Percentiles rank a stretch among this genome's conserved stretches.
Evolutionary conservation across 805 yeast species (phyloP).

Genomic region (Wickerhamomyces silvicola): DNA sequence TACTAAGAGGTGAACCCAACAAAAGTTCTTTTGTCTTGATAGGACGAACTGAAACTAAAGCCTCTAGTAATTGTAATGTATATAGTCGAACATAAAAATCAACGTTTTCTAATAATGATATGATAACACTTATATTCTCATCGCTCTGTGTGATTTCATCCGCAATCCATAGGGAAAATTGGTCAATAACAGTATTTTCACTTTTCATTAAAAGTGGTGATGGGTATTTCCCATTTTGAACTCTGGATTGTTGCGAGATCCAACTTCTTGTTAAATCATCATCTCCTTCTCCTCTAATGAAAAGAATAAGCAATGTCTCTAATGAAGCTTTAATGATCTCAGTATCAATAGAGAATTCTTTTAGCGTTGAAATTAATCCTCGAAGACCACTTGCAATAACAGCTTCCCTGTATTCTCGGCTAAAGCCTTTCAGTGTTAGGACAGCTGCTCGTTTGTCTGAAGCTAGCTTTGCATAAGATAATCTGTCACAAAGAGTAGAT

Average conservation of each 20-base stretch:
- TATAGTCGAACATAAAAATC: slow-evolving; percentile 80
- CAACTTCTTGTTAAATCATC: slow-evolving; percentile 62
- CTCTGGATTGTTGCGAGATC: slow-evolving; percentile 69
- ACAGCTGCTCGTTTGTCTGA: slow-evolving; percentile 90
- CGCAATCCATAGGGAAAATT: slow-evolving; percentile 89
- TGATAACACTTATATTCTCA: slow-evolving; percentile 22
- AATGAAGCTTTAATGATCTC: slow-evolving; percentile 72
- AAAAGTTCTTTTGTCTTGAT: slow-evolving; percentile 66
- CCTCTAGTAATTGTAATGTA: slow-evolving; percentile 78
- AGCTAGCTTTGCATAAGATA: slow-evolving; percentile 72
- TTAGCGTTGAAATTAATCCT: slow-evolving; percentile 60
- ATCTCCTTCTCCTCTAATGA: slow-evolving; percentile 61
- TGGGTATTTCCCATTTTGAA: slow-evolving; percentile 73
- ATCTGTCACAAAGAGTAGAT: slow-evolving; percentile 80
- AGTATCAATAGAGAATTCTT: slow-evolving; percentile 60
- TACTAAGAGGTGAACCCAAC: slow-evolving; percentile 68
- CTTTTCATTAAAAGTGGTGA: slow-evolving; percentile 59
- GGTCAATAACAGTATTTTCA: slow-evolving; percentile 50
- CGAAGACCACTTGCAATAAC: slow-evolving; percentile 85
- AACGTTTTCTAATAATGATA: slow-evolving; percentile 42
- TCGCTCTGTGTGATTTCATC: slow-evolving; percentile 76
- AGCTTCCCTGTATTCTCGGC: slow-evolving; percentile 81
- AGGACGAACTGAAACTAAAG: slow-evolving; percentile 73
- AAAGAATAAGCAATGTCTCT: slow-evolving; percentile 78
- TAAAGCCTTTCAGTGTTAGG: slow-evolving; percentile 78